Percentiles rank a stretch among this genome's conserved stretches.
These are phyloP conservation scores for Moniliophthora roreri DNA, from an alignment of 1,284 basidiomycete species.

Conservation along the genomic window DNA sequence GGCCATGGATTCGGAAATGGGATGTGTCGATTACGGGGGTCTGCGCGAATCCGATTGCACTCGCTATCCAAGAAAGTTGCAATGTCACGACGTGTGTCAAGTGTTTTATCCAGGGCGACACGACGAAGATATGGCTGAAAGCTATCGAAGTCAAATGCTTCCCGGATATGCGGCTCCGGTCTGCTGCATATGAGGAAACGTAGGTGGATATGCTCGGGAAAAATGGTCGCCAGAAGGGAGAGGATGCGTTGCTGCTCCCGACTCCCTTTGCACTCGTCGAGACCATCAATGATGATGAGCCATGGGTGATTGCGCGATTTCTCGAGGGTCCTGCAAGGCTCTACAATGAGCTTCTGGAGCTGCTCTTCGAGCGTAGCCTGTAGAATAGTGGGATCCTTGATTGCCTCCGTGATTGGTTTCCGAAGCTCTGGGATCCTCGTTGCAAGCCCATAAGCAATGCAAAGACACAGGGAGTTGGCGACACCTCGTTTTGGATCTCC, in stretches of 20 bases:
- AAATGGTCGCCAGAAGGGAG: neutral
- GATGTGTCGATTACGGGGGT: neutral
- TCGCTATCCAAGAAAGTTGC: neutral
- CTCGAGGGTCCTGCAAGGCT: too few relatives aligned
- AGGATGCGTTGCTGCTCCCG: neutral
- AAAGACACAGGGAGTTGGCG: neutral
- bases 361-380: too few relatives aligned
- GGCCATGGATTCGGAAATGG: constrained; percentile 19
- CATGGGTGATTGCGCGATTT: too few relatives aligned
- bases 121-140: neutral
- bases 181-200: constrained; percentile 25
- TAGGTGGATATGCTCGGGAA: constrained; percentile 15
- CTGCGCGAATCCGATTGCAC: neutral
- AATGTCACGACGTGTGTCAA: neutral
- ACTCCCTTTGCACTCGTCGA: constrained; percentile 1
- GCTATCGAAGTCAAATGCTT: constrained; percentile 8
- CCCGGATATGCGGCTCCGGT: constrained; percentile 24
- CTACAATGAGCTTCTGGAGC: too few relatives aligned
- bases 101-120: neutral
- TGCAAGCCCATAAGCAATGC: too few relatives aligned
- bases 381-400: too few relatives aligned
- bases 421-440: too few relatives aligned
- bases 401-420: too few relatives aligned
- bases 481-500: constrained; percentile 1
- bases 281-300: constrained; percentile 6